Evolutionary conservation across 352 stramenopile species (phyloP), one percentile per base, ranked within the genome.

Genomic region (Thraustochytrium striatum): DNA sequence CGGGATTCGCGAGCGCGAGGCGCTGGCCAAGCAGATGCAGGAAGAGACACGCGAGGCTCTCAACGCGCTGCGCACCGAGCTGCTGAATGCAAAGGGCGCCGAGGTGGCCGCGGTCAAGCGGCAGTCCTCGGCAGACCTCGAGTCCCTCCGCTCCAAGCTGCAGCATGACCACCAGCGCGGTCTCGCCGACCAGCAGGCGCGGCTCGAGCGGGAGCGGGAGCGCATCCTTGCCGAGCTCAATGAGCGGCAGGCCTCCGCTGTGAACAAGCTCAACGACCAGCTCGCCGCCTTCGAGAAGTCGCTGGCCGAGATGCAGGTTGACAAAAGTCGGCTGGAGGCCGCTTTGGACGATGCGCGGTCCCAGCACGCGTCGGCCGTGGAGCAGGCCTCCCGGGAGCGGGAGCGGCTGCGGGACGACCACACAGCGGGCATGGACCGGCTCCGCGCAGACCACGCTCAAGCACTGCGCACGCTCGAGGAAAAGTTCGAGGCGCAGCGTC

Each of bases 401-500:
- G 73, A 57, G 0, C 82, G 82, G 1, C 55, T 84, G 0, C 78
- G 69, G 19, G 47, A 38, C 57, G 78, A 69, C 1, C 61, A 73
- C 39, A 41, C 52, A 7, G 35, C 53, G 9, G 35, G 53, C 41
- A 13, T 75, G 8, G 50, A 57, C 1, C 59, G 13, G 16, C 39
- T 61, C 21, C 39, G 47, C 1, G n/a, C 61, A 0, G 47, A 80
- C 30, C 81, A 86, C 70, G 61, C 72, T 3, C 53, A 81, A 21
- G 78, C 59, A 11, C 35, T 83, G 0, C 30, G 32, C 79, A 84
- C 9, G 85, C 84, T 87, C 53, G 86, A 88, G 39, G 84, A 90
- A 13, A 84, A 84, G 33, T 85, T 90, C 38, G 82, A 87, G 33
- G 55, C 79, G 30, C 69, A 86, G 9, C 65, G 84, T 25, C n/a